Base-by-base conservation (phyloP, 2,329 filamentous ascomycete genomes). In the Arthrobotrys sphaeroides region DNA sequence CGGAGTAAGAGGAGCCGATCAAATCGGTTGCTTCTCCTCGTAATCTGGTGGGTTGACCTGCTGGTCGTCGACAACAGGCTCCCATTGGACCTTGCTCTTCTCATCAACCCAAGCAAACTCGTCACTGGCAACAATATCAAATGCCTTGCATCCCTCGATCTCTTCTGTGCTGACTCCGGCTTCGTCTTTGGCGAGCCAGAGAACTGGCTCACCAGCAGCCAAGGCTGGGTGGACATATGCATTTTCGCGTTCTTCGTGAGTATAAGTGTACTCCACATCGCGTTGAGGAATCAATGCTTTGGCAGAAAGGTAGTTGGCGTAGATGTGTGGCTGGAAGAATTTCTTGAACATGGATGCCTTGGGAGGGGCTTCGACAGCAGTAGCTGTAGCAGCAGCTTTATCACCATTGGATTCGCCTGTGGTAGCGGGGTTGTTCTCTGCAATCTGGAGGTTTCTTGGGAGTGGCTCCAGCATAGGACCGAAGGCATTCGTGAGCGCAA, bases 171-270 rank as follows among this genome's bases (percentile, higher is more conserved):
- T 92, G 43, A 97, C 87, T 7, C 92, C 91, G 22, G 89, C 87
- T 0, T 86, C 83, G 80, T 97, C 93, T 70, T 88, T 85, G 0
- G 93, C 92, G 65, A 97, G 91, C 93, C 93, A 97, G n/a, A 97
- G 85, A 28, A 92, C 83, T 1, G 91, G 91, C 0, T 87, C 83
- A 78, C 85, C 78, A 75, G 88, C 85, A 22, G 82, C 87, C 80
- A 94, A 86, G 0, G 90, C 87, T 0, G 93, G 92, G 77, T 93
- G 89, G 82, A 87, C 88, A 83, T 92, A 94, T 0, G 91, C 93
- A 57, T 91, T 86, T 9, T 85, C 84, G 80, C 90, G 88, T 0
- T 88, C 84, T 59, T 89, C 85, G 0, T 86, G 84, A 0, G 87
- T 81, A 81, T 95, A 94, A 0, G 86, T 80, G 64, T 88, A 86